Evolutionary conservation across 2,329 filamentous ascomycete genomes (phyloP), one percentile per base, ranked within the genome.

Genomic region (Cytospora mali): DNA sequence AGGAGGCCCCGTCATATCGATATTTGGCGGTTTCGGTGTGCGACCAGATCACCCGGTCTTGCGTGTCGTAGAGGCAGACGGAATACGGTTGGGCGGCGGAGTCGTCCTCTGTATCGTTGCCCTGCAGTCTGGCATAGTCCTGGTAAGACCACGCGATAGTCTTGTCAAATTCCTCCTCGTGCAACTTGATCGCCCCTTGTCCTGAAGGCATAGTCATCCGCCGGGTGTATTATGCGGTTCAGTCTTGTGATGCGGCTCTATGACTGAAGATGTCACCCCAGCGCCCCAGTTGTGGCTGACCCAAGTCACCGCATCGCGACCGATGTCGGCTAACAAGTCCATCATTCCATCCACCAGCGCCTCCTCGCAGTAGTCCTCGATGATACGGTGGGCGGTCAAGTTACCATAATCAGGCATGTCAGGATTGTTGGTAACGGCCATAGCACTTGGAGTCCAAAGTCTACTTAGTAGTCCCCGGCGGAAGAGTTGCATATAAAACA

Each of bases 1-100:
- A 48, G 50, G 50, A 4, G 33, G 46, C 16, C 51, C 35, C 35
- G 21, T 31, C 16, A 27, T 48, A 21, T 28, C 28, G 35, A 39
- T 7, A n/a, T 18, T 39, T 5, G 61, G 65, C 1, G 66, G 54
- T 2, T 31, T 48, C 0, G 58, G 11, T 6, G 10, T 13, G 9
- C 64, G 59, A 2, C 66, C 66, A 11, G 61, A 66, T 63, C 62
- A 69, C 3, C 68, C 69, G 1, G 46, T 61, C 57, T 68, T 64
- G 10, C 65, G 58, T 7, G 65, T 2, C 9, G 29, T 62, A 35
- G 64, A 59, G 2, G 18, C 35, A 9, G 48, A 27, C 2, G 62
- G 16, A 4, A 63, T 57, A 51, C 55, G 65, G 49, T 33, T 57
- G 21, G 54, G 18, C 0, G 27, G 6, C 1, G 56, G 48, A 6